phyloP scores from a whole-genome alignment of 495 filamentous ascomycete genomes.

The Amorphotheca resinae region DNA sequence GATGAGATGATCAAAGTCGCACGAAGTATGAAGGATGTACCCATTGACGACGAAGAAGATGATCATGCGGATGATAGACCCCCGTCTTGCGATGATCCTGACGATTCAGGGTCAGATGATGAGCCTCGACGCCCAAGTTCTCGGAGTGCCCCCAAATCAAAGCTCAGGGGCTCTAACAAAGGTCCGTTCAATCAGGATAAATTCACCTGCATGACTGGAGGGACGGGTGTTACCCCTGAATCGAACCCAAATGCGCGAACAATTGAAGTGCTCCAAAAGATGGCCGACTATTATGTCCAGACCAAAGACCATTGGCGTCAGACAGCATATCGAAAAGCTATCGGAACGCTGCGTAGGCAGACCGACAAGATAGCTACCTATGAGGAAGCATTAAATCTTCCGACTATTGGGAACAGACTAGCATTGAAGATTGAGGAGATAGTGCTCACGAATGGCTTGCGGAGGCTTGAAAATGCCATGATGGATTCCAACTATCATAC shows the following conservation, averaged over 20 bases:
- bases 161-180: constrained; percentile 6
- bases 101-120: constrained; percentile 2
- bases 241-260: constrained; percentile 56
- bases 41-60: constrained; percentile 25
- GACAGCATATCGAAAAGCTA: constrained; percentile 69
- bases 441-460: constrained; percentile 56
- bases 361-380: constrained; percentile 49
- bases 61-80: constrained; percentile 23
- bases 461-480: constrained; percentile 56
- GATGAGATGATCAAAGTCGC: constrained; percentile 47
- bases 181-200: constrained; percentile 26
- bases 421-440: constrained; percentile 92
- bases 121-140: neutral
- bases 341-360: constrained; percentile 58
- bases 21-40: constrained; percentile 21
- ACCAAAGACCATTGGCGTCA: constrained; percentile 67
- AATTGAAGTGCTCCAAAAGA: constrained; percentile 66
- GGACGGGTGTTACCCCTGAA: constrained; percentile 9
- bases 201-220: constrained; percentile 55
- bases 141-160: neutral
- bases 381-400: constrained; percentile 54
- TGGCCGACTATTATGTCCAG: constrained; percentile 70
- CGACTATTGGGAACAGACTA: constrained; percentile 61
- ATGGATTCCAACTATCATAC: constrained; percentile 49
- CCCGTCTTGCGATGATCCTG: constrained; percentile 1